phyloP scores from a whole-genome alignment of 2,329 filamentous ascomycete species.

The Chrysoporthe cubensis region DNA sequence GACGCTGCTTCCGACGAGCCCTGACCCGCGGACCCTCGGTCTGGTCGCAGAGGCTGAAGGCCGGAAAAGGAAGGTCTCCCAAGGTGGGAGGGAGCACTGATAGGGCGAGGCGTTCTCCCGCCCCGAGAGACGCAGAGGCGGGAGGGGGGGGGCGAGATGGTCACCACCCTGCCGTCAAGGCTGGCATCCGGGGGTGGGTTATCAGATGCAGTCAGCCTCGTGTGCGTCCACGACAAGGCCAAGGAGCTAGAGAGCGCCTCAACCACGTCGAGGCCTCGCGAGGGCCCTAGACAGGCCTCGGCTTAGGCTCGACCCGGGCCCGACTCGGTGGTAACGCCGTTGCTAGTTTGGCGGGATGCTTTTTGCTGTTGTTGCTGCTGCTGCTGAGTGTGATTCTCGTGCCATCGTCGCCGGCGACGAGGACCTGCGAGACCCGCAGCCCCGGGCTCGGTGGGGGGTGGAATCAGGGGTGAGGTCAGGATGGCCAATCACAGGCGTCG shows the following conservation, averaged over 20 bases:
- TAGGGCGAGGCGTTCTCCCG: background rate
- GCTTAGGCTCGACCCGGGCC: background rate
- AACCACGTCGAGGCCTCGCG: background rate
- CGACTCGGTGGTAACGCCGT: background rate
- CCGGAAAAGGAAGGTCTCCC: slow-evolving; percentile 6
- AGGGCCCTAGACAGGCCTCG: background rate
- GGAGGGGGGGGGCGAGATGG: background rate
- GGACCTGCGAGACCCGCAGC: slow-evolving; percentile 2
- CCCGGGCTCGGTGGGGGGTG: background rate
- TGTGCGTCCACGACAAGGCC: background rate
- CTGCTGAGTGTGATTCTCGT: background rate
- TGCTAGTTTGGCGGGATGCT: background rate
- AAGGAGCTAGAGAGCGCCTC: slow-evolving; percentile 5
- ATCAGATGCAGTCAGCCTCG: background rate
- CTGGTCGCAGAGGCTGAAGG: background rate
- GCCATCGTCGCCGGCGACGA: background rate
- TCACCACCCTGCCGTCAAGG: no score
- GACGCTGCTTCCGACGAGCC: background rate
- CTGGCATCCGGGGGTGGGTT: background rate
- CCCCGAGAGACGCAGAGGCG: no score
- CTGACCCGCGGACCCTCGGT: background rate
- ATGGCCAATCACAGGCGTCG: slow-evolving; percentile 4
- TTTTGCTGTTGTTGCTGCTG: background rate
- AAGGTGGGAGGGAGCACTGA: background rate
- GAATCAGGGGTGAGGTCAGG: slow-evolving; percentile 8